These are phyloP conservation scores for Larix kaempferi DNA, from an alignment of 75 land plant species.

Conservation along the genomic window DNA sequence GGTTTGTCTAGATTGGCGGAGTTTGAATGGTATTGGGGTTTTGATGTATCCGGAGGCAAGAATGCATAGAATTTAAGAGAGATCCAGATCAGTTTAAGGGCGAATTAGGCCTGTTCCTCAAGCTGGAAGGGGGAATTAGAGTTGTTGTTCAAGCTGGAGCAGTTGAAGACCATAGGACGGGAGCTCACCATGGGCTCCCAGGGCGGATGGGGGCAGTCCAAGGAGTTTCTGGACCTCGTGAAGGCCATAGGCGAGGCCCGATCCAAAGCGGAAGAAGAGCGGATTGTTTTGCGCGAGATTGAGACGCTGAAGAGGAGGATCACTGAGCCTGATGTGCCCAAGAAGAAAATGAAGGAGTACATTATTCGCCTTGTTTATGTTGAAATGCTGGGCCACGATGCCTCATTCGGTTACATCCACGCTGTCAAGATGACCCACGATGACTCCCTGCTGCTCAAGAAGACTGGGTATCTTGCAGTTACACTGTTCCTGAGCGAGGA, in stretches of 20 bases:
- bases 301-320: conserved; percentile 76
- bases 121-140: background rate
- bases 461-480: conserved; percentile 91
- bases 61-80: background rate
- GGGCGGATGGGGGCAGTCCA: conserved; percentile 79
- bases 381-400: conserved; percentile 98
- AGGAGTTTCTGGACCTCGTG: conserved; percentile 89
- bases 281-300: conserved; percentile 80
- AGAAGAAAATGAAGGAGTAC: conserved; percentile 93
- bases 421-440: conserved; percentile 99
- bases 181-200: conserved; percentile 99
- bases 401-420: conserved; percentile 94
- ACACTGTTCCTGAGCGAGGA: conserved; percentile 89
- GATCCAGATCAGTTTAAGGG: background rate
- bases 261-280: conserved; percentile 97
- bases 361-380: conserved; percentile 87
- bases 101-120: background rate
- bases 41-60: too few species aligned
- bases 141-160: conserved; percentile 63
- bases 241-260: conserved; percentile 95
- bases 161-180: conserved; percentile 88
- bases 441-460: conserved; percentile 66
- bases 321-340: conserved; percentile 84
- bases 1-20: too few species aligned
- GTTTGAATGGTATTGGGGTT: too few species aligned